Evolutionary conservation across 129 eudicot species (phyloP).

Genomic region (Flaveria sonorensis): DNA sequence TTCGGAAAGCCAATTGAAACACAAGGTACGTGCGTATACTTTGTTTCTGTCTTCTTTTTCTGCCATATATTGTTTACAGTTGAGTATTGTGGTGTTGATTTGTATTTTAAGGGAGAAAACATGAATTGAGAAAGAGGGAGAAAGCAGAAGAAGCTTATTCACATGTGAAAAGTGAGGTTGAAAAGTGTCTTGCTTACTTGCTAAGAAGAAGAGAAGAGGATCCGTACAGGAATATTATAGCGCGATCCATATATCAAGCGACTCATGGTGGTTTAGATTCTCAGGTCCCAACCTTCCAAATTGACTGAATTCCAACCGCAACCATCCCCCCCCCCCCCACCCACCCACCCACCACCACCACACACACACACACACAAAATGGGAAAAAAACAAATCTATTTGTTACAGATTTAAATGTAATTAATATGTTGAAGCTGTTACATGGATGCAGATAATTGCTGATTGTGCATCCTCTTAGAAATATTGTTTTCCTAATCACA

Average conservation of each 20-base stretch:
- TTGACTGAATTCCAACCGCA: neutral
- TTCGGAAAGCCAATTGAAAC: slow-evolving; percentile 63
- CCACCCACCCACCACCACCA: too few relatives aligned
- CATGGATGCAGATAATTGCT: too few relatives aligned
- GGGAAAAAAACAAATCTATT: too few relatives aligned
- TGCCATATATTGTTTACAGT: neutral
- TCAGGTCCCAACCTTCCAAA: slow-evolving; percentile 57
- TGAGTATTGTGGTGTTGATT: neutral
- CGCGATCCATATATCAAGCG: slow-evolving; percentile 52
- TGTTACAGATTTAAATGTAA: too few relatives aligned
- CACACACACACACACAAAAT: too few relatives aligned
- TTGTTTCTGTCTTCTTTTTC: neutral
- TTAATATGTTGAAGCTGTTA: too few relatives aligned
- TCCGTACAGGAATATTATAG: slow-evolving; percentile 49
- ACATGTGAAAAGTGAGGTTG: slow-evolving; percentile 58
- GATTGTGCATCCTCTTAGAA: too few relatives aligned
- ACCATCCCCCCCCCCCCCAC: neutral
- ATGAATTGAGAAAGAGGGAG: slow-evolving; percentile 50
- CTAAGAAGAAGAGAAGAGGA: slow-evolving; percentile 54
- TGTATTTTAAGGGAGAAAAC: slow-evolving; percentile 39
- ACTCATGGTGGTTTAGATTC: slow-evolving; percentile 44
- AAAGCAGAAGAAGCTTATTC: slow-evolving; percentile 49
- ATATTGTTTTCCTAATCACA: too few relatives aligned
- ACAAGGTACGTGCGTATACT: slow-evolving; percentile 37
- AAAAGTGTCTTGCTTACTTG: slow-evolving; percentile 53